These are phyloP conservation scores for Actinomortierella ambigua DNA, from an alignment of 371 early-diverging fungal species.

Conservation along the genomic window DNA sequence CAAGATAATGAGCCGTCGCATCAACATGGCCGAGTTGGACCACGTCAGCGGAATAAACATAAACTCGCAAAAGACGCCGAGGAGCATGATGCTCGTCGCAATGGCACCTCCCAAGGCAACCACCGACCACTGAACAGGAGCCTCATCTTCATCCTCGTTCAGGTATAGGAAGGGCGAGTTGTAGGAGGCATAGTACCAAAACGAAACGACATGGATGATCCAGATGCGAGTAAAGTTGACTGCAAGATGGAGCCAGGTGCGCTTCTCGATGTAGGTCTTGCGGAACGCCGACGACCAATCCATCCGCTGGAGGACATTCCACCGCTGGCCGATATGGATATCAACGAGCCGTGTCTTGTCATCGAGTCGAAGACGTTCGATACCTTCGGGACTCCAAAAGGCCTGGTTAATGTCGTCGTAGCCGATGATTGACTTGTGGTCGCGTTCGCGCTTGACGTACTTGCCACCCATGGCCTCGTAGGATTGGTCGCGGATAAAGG, in stretches of 20 bases:
- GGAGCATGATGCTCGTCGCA: slow-evolving; percentile 69
- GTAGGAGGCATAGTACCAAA: slow-evolving; percentile 83
- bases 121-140: slow-evolving; percentile 66
- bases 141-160: slow-evolving; percentile 48
- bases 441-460: slow-evolving; percentile 78
- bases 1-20: slow-evolving; percentile 65
- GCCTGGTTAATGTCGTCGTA: slow-evolving; percentile 92
- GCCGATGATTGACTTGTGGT: slow-evolving; percentile 81
- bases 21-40: slow-evolving; percentile 61
- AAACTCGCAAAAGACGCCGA: slow-evolving; percentile 73
- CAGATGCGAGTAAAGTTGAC: slow-evolving; percentile 88
- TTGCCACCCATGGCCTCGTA: slow-evolving; percentile 75
- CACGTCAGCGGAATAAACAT: slow-evolving; percentile 71
- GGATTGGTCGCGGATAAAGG: slow-evolving; percentile 77
- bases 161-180: slow-evolving; percentile 74
- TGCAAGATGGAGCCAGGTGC: slow-evolving; percentile 84
- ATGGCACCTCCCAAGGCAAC: slow-evolving; percentile 80
- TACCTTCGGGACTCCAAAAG: slow-evolving; percentile 80
- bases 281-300: slow-evolving; percentile 74
- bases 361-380: slow-evolving; percentile 62
- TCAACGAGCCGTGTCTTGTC: slow-evolving; percentile 63
- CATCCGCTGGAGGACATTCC: slow-evolving; percentile 64
- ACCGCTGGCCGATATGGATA: slow-evolving; percentile 70
- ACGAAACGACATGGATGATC: slow-evolving; percentile 85
- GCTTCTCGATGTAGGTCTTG: slow-evolving; percentile 89